Conservation (phyloP, 2,329 filamentous ascomycete species). For the Neobulgaria alba region DNA sequence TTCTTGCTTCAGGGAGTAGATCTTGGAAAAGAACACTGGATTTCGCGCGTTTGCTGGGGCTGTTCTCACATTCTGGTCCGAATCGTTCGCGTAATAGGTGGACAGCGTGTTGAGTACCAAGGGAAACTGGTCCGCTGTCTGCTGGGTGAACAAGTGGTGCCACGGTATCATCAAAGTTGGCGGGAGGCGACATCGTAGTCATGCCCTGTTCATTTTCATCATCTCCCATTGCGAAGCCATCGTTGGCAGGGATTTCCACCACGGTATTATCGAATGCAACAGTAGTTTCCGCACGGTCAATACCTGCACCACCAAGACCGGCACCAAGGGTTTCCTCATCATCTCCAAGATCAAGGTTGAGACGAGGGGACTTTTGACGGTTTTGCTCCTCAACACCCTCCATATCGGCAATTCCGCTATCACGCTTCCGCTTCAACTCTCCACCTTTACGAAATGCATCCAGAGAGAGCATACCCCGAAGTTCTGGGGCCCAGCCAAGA, state of each 20-base stretch:
- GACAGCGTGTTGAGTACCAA: conserved; percentile 91
- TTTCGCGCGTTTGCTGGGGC: conserved; percentile 65
- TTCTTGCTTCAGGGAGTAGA: conserved; percentile 71
- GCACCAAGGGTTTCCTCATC: conserved; percentile 40
- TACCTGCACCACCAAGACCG: conserved; percentile 39
- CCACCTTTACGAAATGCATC: conserved; percentile 68
- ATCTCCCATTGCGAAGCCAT: conserved; percentile 37
- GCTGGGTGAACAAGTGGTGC: conserved; percentile 68
- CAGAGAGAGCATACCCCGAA: conserved; percentile 84
- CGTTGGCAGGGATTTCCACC: conserved; percentile 54
- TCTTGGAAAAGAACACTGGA: conserved; percentile 81
- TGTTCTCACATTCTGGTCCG: conserved; percentile 60
- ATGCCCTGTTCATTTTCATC: conserved; percentile 38
- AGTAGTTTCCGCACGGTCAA: conserved; percentile 36
- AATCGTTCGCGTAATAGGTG: conserved; percentile 88
- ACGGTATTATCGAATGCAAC: conserved; percentile 49
- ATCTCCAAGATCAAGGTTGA: conserved; percentile 51
- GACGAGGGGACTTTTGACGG: conserved; percentile 55
- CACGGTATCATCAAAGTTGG: conserved; percentile 70
- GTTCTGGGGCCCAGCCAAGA: conserved; percentile 80
- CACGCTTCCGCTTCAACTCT: conserved; percentile 88
- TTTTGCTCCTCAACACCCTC: conserved; percentile 55
- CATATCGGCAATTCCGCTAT: conserved; percentile 76
- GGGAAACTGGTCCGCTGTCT: conserved; percentile 77
- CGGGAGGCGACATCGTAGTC: conserved; percentile 33